phyloP scores from a whole-genome alignment of 1,139 yeast genomes.

The Pichia sp. region DNA sequence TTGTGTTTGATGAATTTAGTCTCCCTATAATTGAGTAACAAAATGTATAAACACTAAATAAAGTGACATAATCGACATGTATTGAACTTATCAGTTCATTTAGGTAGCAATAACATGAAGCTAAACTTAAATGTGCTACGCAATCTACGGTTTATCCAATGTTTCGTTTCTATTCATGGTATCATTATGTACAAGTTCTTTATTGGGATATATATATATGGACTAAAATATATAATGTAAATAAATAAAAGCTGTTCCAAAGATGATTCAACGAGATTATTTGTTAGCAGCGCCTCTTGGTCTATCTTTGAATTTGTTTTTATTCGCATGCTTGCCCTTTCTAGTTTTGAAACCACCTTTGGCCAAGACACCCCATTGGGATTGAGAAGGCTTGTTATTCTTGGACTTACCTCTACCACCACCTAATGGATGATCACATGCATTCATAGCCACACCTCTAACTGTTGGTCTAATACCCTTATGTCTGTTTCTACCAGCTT shows the following conservation, averaged over 20 bases:
- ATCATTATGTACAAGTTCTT: neutral
- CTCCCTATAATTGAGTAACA: no score
- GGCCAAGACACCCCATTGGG: conserved; percentile 92
- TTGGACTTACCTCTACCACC: conserved; percentile 99
- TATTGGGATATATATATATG: neutral
- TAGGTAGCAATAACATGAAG: no score
- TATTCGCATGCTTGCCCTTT: conserved; percentile 77
- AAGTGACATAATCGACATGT: no score
- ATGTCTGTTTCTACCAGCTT: conserved; percentile 94
- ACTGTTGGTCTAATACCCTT: conserved; percentile 91
- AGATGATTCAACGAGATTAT: neutral
- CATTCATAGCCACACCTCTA: conserved; percentile 98
- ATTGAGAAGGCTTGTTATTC: conserved; percentile 87
- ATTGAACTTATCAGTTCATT: no score
- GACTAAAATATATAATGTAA: neutral
- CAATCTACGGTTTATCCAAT: conserved; percentile 44
- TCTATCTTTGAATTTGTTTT: conserved; percentile 79
- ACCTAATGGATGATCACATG: conserved; percentile 97
- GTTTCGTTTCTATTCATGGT: conserved; percentile 26
- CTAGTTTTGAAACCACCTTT: conserved; percentile 94
- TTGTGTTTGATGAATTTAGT: no score
- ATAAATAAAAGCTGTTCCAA: no score
- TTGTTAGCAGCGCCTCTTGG: conserved; percentile 42
- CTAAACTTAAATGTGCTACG: no score
- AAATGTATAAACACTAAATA: no score